Conservation (phyloP, 345 rosid genomes). For the Populus tremula region DNA sequence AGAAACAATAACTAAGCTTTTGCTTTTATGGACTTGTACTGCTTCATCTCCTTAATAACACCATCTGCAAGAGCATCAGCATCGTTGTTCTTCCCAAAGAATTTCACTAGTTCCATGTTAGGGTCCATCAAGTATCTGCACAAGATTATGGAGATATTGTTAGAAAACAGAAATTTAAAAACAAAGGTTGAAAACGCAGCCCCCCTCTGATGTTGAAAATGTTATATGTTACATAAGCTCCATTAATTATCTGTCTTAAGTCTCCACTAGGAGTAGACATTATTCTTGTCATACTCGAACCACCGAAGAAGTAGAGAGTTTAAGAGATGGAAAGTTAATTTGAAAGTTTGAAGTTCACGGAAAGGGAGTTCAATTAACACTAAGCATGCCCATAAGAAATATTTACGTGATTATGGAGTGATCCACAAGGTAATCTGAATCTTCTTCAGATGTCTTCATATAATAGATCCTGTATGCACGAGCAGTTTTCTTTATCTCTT, state of each 20-base stretch:
- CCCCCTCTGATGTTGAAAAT: too few species aligned
- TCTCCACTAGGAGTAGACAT: background rate
- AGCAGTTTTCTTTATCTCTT: conserved; percentile 74
- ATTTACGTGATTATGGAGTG: conserved; percentile 94
- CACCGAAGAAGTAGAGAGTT: background rate
- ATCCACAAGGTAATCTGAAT: conserved; percentile 96
- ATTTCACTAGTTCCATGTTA: conserved; percentile 77
- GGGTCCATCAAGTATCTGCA: conserved; percentile 94
- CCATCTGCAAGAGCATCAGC: conserved; percentile 71
- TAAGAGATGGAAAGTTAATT: background rate
- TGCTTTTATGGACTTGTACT: conserved; percentile 38
- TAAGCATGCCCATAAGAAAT: background rate
- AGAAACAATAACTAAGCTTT: background rate
- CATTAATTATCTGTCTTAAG: background rate
- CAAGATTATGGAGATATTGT: background rate
- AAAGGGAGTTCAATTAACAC: background rate
- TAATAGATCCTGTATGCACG: conserved; percentile 92
- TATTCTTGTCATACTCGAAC: background rate
- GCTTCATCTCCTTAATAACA: conserved; percentile 64
- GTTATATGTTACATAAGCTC: background rate
- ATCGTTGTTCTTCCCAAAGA: conserved; percentile 89
- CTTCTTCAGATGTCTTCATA: conserved; percentile 96
- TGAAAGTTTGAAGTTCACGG: background rate
- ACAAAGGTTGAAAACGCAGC: background rate
- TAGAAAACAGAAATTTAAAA: background rate